phyloP scores from a whole-genome alignment of 441 rosid species.

The Croton laevigatus region DNA sequence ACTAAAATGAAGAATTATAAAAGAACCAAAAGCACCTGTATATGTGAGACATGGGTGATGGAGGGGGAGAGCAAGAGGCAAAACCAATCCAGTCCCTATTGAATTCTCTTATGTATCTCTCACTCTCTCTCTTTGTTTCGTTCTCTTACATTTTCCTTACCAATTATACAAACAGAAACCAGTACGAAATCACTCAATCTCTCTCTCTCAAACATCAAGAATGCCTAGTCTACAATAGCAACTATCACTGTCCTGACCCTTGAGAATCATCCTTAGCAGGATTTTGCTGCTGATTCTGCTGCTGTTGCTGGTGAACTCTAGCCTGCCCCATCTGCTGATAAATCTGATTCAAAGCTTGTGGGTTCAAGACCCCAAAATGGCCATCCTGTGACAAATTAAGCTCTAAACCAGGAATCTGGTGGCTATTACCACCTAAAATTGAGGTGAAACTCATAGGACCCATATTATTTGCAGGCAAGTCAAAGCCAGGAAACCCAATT shows the following conservation, averaged over 20 bases:
- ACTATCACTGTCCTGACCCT: conserved; percentile 60
- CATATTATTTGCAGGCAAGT: conserved; percentile 49
- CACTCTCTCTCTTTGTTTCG: conserved; percentile 6
- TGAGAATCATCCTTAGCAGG: conserved; percentile 75
- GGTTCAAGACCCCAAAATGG: conserved; percentile 75
- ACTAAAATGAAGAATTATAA: conserved; percentile 6
- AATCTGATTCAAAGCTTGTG: conserved; percentile 70
- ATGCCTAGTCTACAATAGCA: conserved; percentile 32
- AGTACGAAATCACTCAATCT: conserved; percentile 25
- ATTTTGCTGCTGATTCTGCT: conserved; percentile 53
- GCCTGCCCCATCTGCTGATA: conserved; percentile 93
- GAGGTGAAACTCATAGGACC: conserved; percentile 79
- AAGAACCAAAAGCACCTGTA: conserved; percentile 39
- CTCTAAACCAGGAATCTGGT: conserved; percentile 86
- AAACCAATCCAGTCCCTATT: conserved; percentile 37
- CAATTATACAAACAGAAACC: conserved; percentile 43
- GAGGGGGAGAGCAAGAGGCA: conserved; percentile 34
- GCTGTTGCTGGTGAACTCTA: conserved; percentile 59
- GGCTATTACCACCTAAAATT: conserved; percentile 51
- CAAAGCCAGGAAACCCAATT: conserved; percentile 76
- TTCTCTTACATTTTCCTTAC: conserved; percentile 23
- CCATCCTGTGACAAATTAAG: conserved; percentile 92
- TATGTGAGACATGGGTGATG: conserved; percentile 35
- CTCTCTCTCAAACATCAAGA: conserved; percentile 27
- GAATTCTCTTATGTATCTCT: conserved; percentile 29